Percentiles rank a stretch among this genome's conserved stretches.
phyloP scores from a whole-genome alignment of 805 yeast genomes.

The Schizosaccharomyces osmophilus region DNA sequence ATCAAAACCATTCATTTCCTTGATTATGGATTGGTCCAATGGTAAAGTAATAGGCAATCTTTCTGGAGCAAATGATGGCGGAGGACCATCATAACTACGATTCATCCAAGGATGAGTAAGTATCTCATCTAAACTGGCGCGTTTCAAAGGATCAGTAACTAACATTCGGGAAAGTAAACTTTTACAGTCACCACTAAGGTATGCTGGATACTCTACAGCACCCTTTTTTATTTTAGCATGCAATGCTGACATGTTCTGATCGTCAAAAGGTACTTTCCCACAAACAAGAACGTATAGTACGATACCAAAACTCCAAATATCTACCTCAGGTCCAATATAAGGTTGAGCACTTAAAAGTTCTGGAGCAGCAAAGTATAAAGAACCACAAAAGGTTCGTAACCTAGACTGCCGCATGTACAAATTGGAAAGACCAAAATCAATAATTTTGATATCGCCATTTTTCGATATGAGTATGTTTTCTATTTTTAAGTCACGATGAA shows the following conservation, averaged over 20 bases:
- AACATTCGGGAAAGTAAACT: slow-evolving; percentile 68
- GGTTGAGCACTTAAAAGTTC: slow-evolving; percentile 81
- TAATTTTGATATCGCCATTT: slow-evolving; percentile 80
- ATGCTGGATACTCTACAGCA: slow-evolving; percentile 68
- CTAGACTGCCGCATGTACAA: slow-evolving; percentile 45
- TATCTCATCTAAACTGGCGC: slow-evolving; percentile 61
- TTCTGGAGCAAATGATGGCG: slow-evolving; percentile 47
- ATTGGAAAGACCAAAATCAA: slow-evolving; percentile 88
- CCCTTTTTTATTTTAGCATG: slow-evolving; percentile 90
- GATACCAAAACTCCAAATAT: slow-evolving; percentile 95
- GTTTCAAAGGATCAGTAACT: slow-evolving; percentile 62
- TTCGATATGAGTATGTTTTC: slow-evolving; percentile 88
- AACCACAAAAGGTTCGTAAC: slow-evolving; percentile 87
- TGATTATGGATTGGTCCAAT: slow-evolving; percentile 38
- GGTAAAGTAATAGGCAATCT: slow-evolving; percentile 55
- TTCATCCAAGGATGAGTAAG: slow-evolving; percentile 86
- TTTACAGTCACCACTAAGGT: slow-evolving; percentile 48
- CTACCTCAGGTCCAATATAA: slow-evolving; percentile 90
- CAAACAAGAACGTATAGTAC: slow-evolving; percentile 85
- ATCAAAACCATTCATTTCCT: slow-evolving; percentile 54
- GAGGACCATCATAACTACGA: slow-evolving; percentile 56
- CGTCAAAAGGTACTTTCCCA: slow-evolving; percentile 96
- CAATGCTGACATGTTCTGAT: slow-evolving; percentile 68
- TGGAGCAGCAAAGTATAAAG: slow-evolving; percentile 94
- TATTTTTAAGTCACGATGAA: slow-evolving; percentile 86